phyloP scores from a whole-genome alignment of 805 yeast species.

The Wickerhamiella vanderwaltii region DNA sequence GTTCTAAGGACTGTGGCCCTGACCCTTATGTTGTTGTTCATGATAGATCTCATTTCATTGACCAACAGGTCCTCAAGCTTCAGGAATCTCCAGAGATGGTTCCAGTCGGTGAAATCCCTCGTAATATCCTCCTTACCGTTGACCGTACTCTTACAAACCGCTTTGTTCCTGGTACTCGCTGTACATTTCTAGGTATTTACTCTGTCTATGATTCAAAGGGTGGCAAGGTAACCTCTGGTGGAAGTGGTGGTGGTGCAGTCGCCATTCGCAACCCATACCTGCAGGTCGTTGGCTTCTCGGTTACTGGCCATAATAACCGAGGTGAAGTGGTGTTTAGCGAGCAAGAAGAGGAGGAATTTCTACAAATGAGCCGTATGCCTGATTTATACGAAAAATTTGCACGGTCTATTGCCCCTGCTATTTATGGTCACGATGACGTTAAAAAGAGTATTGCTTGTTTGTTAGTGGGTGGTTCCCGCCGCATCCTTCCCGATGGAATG shows the following conservation, averaged over 20 bases:
- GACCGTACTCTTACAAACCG: conserved; percentile 83
- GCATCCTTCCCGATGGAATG: conserved; percentile 89
- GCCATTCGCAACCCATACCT: conserved; percentile 91
- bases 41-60: conserved; percentile 85
- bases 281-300: conserved; percentile 72
- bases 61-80: conserved; percentile 84
- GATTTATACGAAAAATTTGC: conserved; percentile 78
- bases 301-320: conserved; percentile 56
- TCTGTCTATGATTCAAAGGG: conserved; percentile 69
- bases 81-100: conserved; percentile 99
- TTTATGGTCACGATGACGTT: conserved; percentile 86
- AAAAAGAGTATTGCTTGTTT: conserved; percentile 88
- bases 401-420: conserved; percentile 88
- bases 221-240: conserved; percentile 29
- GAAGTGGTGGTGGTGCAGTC: conserved; percentile 39
- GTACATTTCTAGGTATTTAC: conserved; percentile 84
- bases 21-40: conserved; percentile 91
- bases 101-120: conserved; percentile 98
- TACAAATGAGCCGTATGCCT: conserved; percentile 68
- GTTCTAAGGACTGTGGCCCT: conserved; percentile 55
- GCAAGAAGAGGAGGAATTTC: conserved; percentile 87
- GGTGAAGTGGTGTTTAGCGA: conserved; percentile 61
- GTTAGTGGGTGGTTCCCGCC: conserved; percentile 88
- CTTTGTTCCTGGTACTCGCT: conserved; percentile 90
- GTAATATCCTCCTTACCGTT: conserved; percentile 76